These are phyloP conservation scores for Corymbia citriodora DNA, from an alignment of 441 rosid genomes.

Conservation along the genomic window DNA sequence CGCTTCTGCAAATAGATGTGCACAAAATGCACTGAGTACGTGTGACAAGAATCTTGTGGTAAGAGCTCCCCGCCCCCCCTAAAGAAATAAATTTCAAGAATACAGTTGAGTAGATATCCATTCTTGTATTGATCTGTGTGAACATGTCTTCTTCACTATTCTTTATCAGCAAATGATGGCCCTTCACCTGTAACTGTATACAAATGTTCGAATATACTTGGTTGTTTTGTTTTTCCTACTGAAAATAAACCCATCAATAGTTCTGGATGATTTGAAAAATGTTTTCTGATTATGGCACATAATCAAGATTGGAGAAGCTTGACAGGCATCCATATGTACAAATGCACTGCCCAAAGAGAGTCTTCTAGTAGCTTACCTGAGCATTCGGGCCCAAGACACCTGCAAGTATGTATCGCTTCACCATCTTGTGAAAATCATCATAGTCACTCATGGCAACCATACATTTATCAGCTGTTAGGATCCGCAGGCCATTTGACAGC, in stretches of 20 bases:
- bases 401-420: slow-evolving; percentile 45
- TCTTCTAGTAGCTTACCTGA: slow-evolving; percentile 39
- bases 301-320: neutral
- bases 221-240: neutral
- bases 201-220: neutral
- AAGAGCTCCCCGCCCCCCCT: neutral
- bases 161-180: neutral
- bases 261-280: neutral
- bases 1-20: slow-evolving; percentile 39
- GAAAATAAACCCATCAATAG: neutral
- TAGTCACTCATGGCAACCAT: slow-evolving; percentile 95
- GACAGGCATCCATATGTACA: neutral
- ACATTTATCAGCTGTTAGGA: slow-evolving; percentile 60
- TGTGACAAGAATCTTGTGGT: neutral
- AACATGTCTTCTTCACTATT: neutral
- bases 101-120: neutral
- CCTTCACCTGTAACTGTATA: neutral
- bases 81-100: neutral
- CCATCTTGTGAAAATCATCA: slow-evolving; percentile 59
- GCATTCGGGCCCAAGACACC: slow-evolving; percentile 59
- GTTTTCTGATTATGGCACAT: neutral
- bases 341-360: neutral
- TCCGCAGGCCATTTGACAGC: slow-evolving; percentile 57
- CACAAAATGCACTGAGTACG: neutral
- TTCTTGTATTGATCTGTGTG: neutral